Evolutionary conservation across 768 basidiomycete genomes (phyloP), one percentile per base, ranked within the genome.

Genomic region (Agrocybe chaxingu): DNA sequence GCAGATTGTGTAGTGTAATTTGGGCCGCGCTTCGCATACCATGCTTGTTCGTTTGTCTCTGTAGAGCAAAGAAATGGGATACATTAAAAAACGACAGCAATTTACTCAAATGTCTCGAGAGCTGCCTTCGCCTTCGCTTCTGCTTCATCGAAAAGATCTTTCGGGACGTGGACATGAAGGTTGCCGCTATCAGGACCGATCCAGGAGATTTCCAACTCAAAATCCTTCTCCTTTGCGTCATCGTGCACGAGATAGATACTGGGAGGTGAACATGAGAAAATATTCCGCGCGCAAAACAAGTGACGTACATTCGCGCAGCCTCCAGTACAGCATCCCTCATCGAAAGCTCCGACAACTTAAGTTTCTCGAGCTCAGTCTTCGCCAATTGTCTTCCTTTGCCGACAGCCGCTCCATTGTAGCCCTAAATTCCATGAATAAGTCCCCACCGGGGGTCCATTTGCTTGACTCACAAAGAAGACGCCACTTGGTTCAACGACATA

Each of bases 141-240:
- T 30, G 95, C 97, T 63, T 95, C 92, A 18, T 80, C 79, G 39
- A 86, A 74, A 51, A 98, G 73, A 31, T 94, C 94, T 53, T 79
- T 79, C 42, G 97, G 97, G 48, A 99, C 92, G 19, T 84, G 80
- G 19, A 82, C 76, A 68, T 98, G 94, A 42, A 85, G 66, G 47
- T 84, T 83, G 30, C 84, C 81, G 31, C 88, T 90, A 70, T 96
- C 92, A 32, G 82, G 78, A 35, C 93, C 84, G 51, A 98, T 85
- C 97, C 97, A 99, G 33, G 94, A 90, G 79, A 99, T 82, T 70
- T 99, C 97, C 24, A 99, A 81, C 65, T 98, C 97, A 56, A 99
- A 98, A 44, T 95, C 91, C 65, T 98, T 98, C 73, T 98, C 95
- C 69, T 98, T 97, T 54, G 90, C 85, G 65, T 98, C 97, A 55